Base-by-base conservation (phyloP, 352 stramenopile species). In the Phytophthora pluvialis region DNA sequence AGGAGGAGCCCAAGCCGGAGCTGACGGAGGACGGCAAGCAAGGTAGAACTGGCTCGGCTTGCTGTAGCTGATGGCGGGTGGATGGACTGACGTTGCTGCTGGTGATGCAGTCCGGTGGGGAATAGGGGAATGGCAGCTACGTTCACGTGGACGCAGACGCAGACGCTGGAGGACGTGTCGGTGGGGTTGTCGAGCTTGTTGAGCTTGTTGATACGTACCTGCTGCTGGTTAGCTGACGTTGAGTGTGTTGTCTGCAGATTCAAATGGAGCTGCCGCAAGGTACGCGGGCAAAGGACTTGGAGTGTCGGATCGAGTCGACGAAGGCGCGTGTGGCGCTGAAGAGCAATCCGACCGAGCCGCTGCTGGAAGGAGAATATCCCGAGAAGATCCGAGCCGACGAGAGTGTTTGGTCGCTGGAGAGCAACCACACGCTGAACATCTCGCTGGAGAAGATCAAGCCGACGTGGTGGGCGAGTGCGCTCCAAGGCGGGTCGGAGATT, bases 101-200 rank as follows among this genome's bases (percentile, higher is more conserved):
- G n/a, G 31, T 71, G 39, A 43, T 59, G 12, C 44, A 95, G 93
- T 94, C 90, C 96, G 25, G 68, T 90, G 13, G 96, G 89, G 10
- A 99, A 98, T 58, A 94, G 94, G 11, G 93, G 89, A 6, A 64
- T 69, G 13, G 91, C 86, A 6, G 79, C 83, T 25, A 87, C 93
- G 47, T 99, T 99, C 78, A 85, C 90, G 15, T 99, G 97, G 97
- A 99, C 97, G n/a, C 98, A n/a, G n/a, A n/a, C n/a, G n/a, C n/a
- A 99, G 78, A 99, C 91, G 4, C 81, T 99, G 21, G 79, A 96
- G 7, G 98, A 99, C 64, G 67, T 99, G 3, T 95, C 77, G 52
- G 84, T 99, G 64, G 36, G 76, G 65, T 9, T 15, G 9, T 48
- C 32, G 25, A 16, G 13, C 45, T 52, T n/a, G n/a, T n/a, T n/a